Conservation (phyloP, 2,329 filamentous ascomycete species). For the Talaromyces sp. region DNA sequence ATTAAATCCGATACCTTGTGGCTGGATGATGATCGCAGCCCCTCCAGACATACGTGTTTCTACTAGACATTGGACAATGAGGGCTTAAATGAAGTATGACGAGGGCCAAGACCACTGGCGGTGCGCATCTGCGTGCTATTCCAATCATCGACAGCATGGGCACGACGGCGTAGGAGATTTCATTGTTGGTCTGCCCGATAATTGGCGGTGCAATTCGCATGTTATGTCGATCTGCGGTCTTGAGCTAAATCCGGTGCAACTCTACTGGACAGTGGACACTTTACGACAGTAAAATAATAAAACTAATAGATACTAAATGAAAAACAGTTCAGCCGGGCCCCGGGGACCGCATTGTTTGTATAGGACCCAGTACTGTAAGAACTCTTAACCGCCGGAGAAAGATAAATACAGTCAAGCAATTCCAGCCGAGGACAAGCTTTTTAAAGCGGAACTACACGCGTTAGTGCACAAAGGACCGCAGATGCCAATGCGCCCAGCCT, state of each 20-base stretch:
- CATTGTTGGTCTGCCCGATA: neutral
- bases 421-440: neutral
- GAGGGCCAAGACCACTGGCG: neutral
- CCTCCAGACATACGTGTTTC: too few relatives aligned
- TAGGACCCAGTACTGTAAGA: neutral
- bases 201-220: neutral
- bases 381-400: neutral
- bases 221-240: neutral
- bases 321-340: too few relatives aligned
- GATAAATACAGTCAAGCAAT: neutral
- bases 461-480: neutral
- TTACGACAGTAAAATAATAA: neutral
- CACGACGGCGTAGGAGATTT: neutral
- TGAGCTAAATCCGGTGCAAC: neutral
- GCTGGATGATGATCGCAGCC: neutral
- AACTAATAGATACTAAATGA: neutral
- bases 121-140: neutral
- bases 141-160: neutral
- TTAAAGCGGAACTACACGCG: neutral
- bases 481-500: neutral
- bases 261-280: neutral
- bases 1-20: neutral
- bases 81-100: neutral
- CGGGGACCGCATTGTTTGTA: too few relatives aligned
- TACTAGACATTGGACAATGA: too few relatives aligned